Evolutionary conservation across 1,284 basidiomycete genomes (phyloP).

Genomic region (Ustilago sp.): DNA sequence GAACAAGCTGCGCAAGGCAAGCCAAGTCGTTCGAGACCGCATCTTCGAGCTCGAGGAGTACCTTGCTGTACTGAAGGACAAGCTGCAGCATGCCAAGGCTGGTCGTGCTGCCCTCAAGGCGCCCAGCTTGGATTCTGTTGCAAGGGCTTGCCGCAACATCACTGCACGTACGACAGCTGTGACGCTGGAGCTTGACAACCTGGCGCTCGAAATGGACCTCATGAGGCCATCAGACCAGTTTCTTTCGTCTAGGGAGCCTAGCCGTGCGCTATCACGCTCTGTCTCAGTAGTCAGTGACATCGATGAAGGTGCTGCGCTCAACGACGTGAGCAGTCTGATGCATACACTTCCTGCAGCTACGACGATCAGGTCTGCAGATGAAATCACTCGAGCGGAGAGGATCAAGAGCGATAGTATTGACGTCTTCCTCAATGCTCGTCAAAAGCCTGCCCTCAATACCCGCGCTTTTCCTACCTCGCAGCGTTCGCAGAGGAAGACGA

Average conservation of each 20-base stretch:
- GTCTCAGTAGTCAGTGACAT: constrained; percentile 32
- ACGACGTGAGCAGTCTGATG: constrained; percentile 26
- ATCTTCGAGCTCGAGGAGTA: constrained; percentile 82
- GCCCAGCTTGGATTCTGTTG: constrained; percentile 84
- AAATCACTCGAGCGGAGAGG: constrained; percentile 30
- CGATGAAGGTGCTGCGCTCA: constrained; percentile 21
- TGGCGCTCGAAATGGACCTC: constrained; percentile 74
- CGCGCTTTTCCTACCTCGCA: constrained; percentile 29
- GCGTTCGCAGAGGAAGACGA: constrained; percentile 21
- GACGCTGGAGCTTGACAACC: constrained; percentile 74
- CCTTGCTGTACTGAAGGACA: constrained; percentile 78
- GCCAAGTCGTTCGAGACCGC: constrained; percentile 79
- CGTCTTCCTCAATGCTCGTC: constrained; percentile 42
- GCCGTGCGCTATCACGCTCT: constrained; percentile 25
- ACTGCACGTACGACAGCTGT: constrained; percentile 75
- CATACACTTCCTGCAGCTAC: constrained; percentile 35
- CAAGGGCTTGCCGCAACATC: constrained; percentile 85
- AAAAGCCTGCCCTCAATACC: constrained; percentile 48
- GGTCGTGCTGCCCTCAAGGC: constrained; percentile 77
- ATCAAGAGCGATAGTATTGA: constrained; percentile 36
- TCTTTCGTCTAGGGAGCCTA: constrained; percentile 7
- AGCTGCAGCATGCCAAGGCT: constrained; percentile 75
- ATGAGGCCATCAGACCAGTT: constrained; percentile 25
- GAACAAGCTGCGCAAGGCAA: constrained; percentile 77
- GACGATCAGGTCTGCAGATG: constrained; percentile 26